A percentile compares a stretch with the other conserved stretches of the same genome.
Evolutionary conservation across 2,329 filamentous ascomycete species (phyloP).

Genomic region (Tolypocladium ophioglossoides): DNA sequence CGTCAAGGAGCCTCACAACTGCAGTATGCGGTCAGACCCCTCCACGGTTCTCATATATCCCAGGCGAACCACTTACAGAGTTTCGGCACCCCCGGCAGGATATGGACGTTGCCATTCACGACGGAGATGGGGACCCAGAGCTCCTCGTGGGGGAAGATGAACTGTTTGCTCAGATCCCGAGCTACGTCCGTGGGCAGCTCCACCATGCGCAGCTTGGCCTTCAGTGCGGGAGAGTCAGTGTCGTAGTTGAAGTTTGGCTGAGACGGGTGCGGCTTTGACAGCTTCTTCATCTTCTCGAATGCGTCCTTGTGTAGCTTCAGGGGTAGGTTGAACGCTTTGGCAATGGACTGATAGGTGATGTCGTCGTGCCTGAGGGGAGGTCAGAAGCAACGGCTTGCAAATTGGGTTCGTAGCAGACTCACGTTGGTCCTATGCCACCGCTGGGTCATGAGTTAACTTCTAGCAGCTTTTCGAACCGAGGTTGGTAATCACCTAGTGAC

Average conservation of each 20-base stretch:
- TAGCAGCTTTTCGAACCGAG: too few species aligned
- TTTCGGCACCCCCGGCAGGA: slow-evolving; percentile 79
- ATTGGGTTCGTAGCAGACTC: slow-evolving; percentile 20
- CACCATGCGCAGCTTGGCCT: slow-evolving; percentile 84
- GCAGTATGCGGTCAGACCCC: not conserved
- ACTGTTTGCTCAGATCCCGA: slow-evolving; percentile 57
- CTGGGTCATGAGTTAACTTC: slow-evolving; percentile 22
- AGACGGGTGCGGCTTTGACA: slow-evolving; percentile 63
- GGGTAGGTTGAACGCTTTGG: slow-evolving; percentile 72
- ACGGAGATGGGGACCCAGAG: slow-evolving; percentile 86
- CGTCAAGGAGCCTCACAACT: slow-evolving; percentile 67
- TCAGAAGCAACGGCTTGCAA: not conserved
- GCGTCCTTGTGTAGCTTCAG: slow-evolving; percentile 69
- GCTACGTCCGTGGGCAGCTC: slow-evolving; percentile 67
- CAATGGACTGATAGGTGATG: slow-evolving; percentile 92
- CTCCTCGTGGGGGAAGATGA: slow-evolving; percentile 67
- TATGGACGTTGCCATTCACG: slow-evolving; percentile 88
- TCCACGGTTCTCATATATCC: too few species aligned
- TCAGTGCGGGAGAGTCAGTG: slow-evolving; percentile 63
- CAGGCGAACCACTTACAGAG: slow-evolving; percentile 45
- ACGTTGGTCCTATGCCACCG: slow-evolving; percentile 94
- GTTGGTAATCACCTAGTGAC: slow-evolving; percentile 56
- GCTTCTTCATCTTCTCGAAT: slow-evolving; percentile 70
- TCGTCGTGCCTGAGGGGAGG: slow-evolving; percentile 67
- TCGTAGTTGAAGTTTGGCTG: slow-evolving; percentile 79